Evolutionary conservation across 1,284 basidiomycete genomes (phyloP), one percentile per base, ranked within the genome.

Genomic region (Cystobasidiaceae sp.): DNA sequence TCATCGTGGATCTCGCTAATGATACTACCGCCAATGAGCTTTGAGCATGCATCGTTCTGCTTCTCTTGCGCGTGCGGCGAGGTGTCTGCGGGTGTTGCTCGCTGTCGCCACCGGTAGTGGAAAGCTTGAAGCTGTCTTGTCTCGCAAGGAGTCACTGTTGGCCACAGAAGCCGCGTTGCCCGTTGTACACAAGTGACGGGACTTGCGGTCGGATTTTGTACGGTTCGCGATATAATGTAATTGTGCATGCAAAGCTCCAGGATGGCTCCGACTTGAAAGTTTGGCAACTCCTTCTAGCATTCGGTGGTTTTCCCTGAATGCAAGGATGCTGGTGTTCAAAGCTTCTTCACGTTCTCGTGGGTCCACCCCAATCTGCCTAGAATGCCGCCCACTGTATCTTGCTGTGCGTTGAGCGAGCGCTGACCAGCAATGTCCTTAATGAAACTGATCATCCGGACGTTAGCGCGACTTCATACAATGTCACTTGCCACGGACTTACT

Each of bases 1-100:
- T 60, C 57, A 28, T 60, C 49, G 57, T 60, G 57, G 28, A 60
- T 60, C 30, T 60, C 57, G 15, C 48, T 60, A 45, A 60, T 25
- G 30, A 59, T 48, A 9, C 27, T 58, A 58, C 55, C 44, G 7
- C 41, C 39, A 28, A 39, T 48, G 9, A 25, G 28, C 17, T 34
- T 46, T 21, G 57, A 46, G 7, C 57, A 45, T 11, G 57, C 57
- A 37, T 60, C 57, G 32, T 46, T 49, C 45, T 60, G 57, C 15
- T 60, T 23, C 28, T 46, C 44, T 23, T 60, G 43, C 17, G 57
- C 57, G 21, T 39, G 33, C 3, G 9, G 6, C n/a, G 44, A 48
- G 19, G 57, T 60, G 32, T 60, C 57, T 60, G 49, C 9, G 57
- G 44, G 25, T 60, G 57, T 23, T 60, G 57, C 7, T 28, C 28